Evolutionary conservation across 495 filamentous ascomycete genomes (phyloP).

Genomic region (Parathielavia appendiculata): DNA sequence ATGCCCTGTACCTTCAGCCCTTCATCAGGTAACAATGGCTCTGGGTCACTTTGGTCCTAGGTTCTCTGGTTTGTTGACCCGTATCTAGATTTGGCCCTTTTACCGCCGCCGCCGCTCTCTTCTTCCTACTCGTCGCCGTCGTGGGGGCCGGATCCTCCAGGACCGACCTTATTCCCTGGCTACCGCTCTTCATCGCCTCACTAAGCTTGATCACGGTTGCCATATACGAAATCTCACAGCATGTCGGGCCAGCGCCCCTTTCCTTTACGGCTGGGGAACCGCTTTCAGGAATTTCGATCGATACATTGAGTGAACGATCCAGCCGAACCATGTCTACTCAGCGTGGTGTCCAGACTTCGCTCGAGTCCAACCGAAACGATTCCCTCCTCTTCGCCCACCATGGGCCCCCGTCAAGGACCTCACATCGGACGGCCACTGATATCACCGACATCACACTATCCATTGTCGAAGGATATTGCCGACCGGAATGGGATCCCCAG

Average conservation of each 20-base stretch:
- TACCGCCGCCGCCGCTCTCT: slow-evolving; percentile 18
- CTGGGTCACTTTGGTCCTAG: background rate
- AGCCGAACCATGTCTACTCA: slow-evolving; percentile 1
- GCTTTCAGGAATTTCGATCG: slow-evolving; percentile 17
- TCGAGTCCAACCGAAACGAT: slow-evolving; percentile 15
- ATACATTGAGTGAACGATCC: slow-evolving; percentile 15
- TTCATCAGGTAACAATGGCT: slow-evolving; percentile 20
- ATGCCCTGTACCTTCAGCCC: slow-evolving; percentile 18
- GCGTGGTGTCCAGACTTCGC: background rate
- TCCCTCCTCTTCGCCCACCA: slow-evolving; percentile 12
- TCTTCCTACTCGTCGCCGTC: slow-evolving; percentile 21
- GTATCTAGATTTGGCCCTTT: slow-evolving; percentile 21
- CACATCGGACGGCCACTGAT: slow-evolving; percentile 5
- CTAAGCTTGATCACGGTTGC: slow-evolving; percentile 22
- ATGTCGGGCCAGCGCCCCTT: background rate
- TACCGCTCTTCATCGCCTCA: slow-evolving; percentile 23
- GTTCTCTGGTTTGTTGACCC: background rate
- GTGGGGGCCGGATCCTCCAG: slow-evolving; percentile 13
- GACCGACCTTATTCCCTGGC: slow-evolving; percentile 25
- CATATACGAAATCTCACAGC: slow-evolving; percentile 10
- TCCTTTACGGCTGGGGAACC: background rate
- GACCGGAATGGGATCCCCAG: slow-evolving; percentile 19
- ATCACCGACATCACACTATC: slow-evolving; percentile 24
- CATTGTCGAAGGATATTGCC: slow-evolving; percentile 7
- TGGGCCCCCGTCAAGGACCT: slow-evolving; percentile 21